Conservation (phyloP, 805 yeast genomes). For the Candida methanosorbosa region DNA sequence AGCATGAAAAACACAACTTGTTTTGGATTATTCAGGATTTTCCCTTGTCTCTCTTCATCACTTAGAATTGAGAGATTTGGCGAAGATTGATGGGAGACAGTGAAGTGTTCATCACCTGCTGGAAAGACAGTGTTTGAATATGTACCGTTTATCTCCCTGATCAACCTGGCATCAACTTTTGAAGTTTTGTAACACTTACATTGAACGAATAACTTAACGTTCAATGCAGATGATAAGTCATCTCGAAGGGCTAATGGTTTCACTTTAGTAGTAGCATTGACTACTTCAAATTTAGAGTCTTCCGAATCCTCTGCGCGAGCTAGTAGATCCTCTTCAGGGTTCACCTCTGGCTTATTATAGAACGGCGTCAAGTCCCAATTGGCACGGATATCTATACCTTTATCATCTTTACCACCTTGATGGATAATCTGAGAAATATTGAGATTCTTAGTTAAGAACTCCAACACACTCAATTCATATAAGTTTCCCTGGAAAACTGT, state of each 20-base stretch:
- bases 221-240: constrained; percentile 11
- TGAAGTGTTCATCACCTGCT: neutral
- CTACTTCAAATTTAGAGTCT: constrained; percentile 8
- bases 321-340: neutral
- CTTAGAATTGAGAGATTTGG: too few species aligned
- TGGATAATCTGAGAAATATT: constrained; percentile 29
- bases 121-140: constrained; percentile 18
- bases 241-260: constrained; percentile 17
- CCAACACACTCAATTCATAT: constrained; percentile 39
- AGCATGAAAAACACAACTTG: constrained; percentile 28
- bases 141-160: constrained; percentile 49
- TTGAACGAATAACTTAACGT: constrained; percentile 39
- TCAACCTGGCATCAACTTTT: constrained; percentile 34
- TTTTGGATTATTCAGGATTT: constrained; percentile 5
- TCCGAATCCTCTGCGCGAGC: neutral
- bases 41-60: neutral
- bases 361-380: constrained; percentile 31
- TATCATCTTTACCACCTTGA: constrained; percentile 49
- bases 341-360: constrained; percentile 5
- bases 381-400: constrained; percentile 49
- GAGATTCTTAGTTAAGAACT: constrained; percentile 28
- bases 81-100: neutral
- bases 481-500: constrained; percentile 47
- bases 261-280: constrained; percentile 15
- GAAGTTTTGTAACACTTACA: constrained; percentile 39